A percentile compares a stretch with the other conserved stretches of the same genome.
Evolutionary conservation across 371 early-diverging fungal genomes (phyloP).

Genomic region (Mortierella sp.): DNA sequence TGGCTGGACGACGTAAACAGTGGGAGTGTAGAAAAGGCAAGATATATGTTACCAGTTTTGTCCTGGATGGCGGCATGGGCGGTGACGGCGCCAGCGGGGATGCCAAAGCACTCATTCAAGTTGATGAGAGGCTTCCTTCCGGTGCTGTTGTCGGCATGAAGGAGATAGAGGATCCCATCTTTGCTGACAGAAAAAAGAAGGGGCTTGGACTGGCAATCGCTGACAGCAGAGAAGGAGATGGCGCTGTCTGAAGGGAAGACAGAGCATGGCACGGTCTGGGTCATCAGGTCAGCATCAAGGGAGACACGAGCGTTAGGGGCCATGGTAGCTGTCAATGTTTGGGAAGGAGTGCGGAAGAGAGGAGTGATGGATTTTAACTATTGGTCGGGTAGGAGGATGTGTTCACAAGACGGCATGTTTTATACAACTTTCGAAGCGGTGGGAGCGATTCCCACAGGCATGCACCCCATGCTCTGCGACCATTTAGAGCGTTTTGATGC

Average conservation of each 20-base stretch:
- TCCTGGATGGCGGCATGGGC: slow-evolving; percentile 7
- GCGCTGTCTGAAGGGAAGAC: slow-evolving; percentile 6
- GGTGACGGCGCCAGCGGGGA: slow-evolving; percentile 4
- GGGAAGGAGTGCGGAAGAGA: slow-evolving; percentile 1
- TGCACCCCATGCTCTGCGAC: too few species aligned
- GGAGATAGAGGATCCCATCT: not conserved
- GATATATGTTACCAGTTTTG: not conserved
- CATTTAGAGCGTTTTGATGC: too few species aligned
- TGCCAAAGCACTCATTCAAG: not conserved
- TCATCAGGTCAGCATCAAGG: slow-evolving; percentile 9
- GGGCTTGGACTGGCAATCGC: slow-evolving; percentile 11
- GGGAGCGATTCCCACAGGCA: too few species aligned
- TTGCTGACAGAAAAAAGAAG: not conserved
- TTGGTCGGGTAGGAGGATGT: too few species aligned
- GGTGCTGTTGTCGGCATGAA: slow-evolving; percentile 8
- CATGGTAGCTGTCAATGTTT: slow-evolving; percentile 9
- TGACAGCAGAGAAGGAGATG: not conserved
- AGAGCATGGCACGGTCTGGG: slow-evolving; percentile 1
- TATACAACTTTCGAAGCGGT: too few species aligned
- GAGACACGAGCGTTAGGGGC: slow-evolving; percentile 12
- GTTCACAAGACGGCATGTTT: too few species aligned
- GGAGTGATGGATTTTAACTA: not conserved
- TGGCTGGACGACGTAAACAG: not conserved
- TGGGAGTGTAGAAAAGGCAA: not conserved
- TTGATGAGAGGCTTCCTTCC: slow-evolving; percentile 3